phyloP scores from a whole-genome alignment of 306 rosid species.

The Neltuma alba region DNA sequence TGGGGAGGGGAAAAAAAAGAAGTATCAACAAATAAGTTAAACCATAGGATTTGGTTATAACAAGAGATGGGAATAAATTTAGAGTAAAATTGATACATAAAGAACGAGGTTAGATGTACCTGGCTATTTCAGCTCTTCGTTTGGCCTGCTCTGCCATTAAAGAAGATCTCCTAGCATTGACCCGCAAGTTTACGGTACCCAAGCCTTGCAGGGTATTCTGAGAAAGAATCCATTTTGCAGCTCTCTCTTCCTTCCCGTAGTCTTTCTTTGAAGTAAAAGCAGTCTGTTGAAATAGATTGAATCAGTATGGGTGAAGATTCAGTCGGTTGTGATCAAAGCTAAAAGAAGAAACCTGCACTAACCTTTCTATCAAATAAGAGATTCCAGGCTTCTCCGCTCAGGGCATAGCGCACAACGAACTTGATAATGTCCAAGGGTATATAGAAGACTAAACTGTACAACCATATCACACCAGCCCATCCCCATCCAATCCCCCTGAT shows the following conservation, averaged over 20 bases:
- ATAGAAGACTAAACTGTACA: constrained; percentile 76
- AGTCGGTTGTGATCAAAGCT: not conserved
- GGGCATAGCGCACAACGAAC: constrained; percentile 69
- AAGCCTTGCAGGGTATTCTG: constrained; percentile 78
- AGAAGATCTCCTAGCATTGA: constrained; percentile 50
- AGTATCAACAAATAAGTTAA: no score
- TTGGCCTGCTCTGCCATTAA: constrained; percentile 66
- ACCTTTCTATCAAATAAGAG: constrained; percentile 83
- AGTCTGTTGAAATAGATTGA: constrained; percentile 58
- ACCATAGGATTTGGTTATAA: no score
- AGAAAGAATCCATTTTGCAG: constrained; percentile 75
- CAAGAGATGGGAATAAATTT: no score
- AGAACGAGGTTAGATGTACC: constrained; percentile 40
- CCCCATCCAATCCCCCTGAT: constrained; percentile 86
- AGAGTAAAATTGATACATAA: no score
- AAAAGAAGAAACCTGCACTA: constrained; percentile 20
- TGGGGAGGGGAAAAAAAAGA: not conserved
- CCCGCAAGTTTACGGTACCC: constrained; percentile 36
- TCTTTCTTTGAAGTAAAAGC: constrained; percentile 79
- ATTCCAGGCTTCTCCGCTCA: constrained; percentile 92
- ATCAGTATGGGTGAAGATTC: not conserved
- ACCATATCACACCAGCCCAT: constrained; percentile 91
- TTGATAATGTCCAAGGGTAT: constrained; percentile 79
- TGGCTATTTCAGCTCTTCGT: constrained; percentile 71
- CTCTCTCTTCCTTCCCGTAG: constrained; percentile 77